Conservation (phyloP, 2,329 filamentous ascomycete species). For the Phaeosphaeria sp. region DNA sequence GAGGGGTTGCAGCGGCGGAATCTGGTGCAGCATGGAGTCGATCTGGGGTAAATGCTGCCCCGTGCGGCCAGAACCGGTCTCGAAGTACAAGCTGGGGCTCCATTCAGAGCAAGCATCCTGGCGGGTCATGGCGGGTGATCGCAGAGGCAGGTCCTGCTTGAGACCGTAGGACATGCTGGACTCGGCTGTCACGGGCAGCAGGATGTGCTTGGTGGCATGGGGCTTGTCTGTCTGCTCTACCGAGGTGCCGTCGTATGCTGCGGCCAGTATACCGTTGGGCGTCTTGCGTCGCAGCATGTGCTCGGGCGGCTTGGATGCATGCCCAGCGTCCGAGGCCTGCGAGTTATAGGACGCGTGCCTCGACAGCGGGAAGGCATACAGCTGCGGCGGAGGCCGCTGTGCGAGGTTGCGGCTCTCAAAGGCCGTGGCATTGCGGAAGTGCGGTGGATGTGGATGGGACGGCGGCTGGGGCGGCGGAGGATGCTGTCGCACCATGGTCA, state of each 20-base stretch:
- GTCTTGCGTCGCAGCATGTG: slow-evolving; percentile 90
- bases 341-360: slow-evolving; percentile 46
- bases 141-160: slow-evolving; percentile 46
- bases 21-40: slow-evolving; percentile 68
- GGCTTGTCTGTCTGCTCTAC: slow-evolving; percentile 75
- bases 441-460: slow-evolving; percentile 30
- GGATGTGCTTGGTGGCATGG: slow-evolving; percentile 81
- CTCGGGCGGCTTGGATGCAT: slow-evolving; percentile 58
- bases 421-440: slow-evolving; percentile 33
- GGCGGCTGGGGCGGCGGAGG: slow-evolving; percentile 40
- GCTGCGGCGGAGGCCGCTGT: slow-evolving; percentile 38
- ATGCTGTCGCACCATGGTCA: slow-evolving; percentile 49
- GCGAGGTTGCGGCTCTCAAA: slow-evolving; percentile 30
- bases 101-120: slow-evolving; percentile 37
- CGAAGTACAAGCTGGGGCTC: slow-evolving; percentile 46
- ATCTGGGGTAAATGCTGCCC: slow-evolving; percentile 59
- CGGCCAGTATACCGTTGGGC: slow-evolving; percentile 89
- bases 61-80: slow-evolving; percentile 41
- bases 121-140: slow-evolving; percentile 33
- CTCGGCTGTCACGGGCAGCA: slow-evolving; percentile 67
- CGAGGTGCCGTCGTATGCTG: slow-evolving; percentile 86
- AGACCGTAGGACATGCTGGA: slow-evolving; percentile 40
- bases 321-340: slow-evolving; percentile 32
- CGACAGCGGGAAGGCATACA: slow-evolving; percentile 50
- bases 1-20: slow-evolving; percentile 60